Evolutionary conservation across 768 basidiomycete species (phyloP).

Genomic region (Ramaria rubella): DNA sequence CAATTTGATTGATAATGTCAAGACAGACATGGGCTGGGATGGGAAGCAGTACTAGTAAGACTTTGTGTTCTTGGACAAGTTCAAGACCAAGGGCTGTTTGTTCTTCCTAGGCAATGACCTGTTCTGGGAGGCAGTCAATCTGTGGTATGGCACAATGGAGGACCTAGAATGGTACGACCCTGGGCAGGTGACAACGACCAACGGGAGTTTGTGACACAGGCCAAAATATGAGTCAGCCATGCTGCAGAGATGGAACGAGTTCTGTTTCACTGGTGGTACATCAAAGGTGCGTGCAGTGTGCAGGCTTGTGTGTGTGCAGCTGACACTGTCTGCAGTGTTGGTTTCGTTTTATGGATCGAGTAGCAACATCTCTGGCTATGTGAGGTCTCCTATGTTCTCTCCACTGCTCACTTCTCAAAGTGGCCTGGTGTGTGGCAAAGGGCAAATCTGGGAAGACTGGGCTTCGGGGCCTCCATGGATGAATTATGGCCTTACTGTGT

Average conservation of each 20-base stretch:
- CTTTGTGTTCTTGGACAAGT: constrained; percentile 81
- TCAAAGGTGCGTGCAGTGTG: constrained; percentile 40
- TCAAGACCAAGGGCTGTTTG: constrained; percentile 62
- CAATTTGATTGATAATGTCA: constrained; percentile 58
- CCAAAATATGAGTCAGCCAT: constrained; percentile 57
- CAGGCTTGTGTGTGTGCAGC: neutral
- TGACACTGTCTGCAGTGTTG: constrained; percentile 27
- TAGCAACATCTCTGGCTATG: constrained; percentile 41
- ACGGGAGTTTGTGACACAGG: constrained; percentile 59
- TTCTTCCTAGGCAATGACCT: constrained; percentile 69
- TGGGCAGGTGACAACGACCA: constrained; percentile 40
- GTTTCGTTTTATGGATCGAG: constrained; percentile 54
- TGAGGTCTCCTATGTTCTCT: constrained; percentile 24
- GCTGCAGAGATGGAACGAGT: constrained; percentile 89
- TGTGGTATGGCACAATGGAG: constrained; percentile 66
- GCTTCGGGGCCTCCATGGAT: constrained; percentile 73
- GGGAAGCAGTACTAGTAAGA: constrained; percentile 57
- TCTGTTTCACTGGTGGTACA: constrained; percentile 53
- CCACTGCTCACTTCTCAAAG: constrained; percentile 28
- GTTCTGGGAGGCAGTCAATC: constrained; percentile 63
- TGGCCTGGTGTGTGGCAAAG: constrained; percentile 89
- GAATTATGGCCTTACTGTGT: constrained; percentile 74
- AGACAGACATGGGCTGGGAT: constrained; percentile 64
- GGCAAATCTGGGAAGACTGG: constrained; percentile 81
- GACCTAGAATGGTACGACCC: constrained; percentile 80